These are phyloP conservation scores for Cardamine occulta DNA, from an alignment of 345 rosid genomes.

Conservation along the genomic window DNA sequence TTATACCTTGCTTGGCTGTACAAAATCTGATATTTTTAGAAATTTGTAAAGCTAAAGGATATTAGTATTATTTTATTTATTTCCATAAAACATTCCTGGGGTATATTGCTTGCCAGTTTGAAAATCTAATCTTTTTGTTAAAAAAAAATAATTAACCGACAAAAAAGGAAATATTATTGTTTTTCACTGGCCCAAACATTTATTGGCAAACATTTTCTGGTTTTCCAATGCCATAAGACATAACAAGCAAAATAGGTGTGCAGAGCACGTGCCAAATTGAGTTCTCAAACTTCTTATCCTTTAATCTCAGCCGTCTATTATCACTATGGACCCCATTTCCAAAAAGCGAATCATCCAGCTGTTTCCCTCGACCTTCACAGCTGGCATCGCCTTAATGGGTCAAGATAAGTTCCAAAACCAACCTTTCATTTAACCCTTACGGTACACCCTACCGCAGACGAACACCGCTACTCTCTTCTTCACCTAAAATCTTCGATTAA, in stretches of 20 bases:
- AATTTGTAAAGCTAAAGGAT: slow-evolving; percentile 14
- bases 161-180: slow-evolving; percentile 6
- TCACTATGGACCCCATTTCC: slow-evolving; percentile 1
- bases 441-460: slow-evolving; percentile 21
- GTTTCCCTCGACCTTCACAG: slow-evolving; percentile 38
- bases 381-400: slow-evolving; percentile 42
- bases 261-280: slow-evolving; percentile 46
- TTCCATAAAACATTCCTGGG: slow-evolving; percentile 25
- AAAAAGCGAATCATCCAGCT: slow-evolving; percentile 41
- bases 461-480: neutral
- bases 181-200: slow-evolving; percentile 4
- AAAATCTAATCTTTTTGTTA: neutral
- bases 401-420: slow-evolving; percentile 37
- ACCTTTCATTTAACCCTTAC: slow-evolving; percentile 21
- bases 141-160: neutral
- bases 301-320: slow-evolving; percentile 32
- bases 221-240: slow-evolving; percentile 2
- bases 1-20: slow-evolving; percentile 39
- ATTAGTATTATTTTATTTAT: neutral
- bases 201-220: slow-evolving; percentile 31
- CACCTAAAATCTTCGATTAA: slow-evolving; percentile 2
- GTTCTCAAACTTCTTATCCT: slow-evolving; percentile 20
- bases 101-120: slow-evolving; percentile 35
- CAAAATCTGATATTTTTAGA: slow-evolving; percentile 12
- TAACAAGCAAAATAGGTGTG: slow-evolving; percentile 28